These are phyloP conservation scores for Sclerotinia sclerotiorum DNA, from an alignment of 2,329 filamentous ascomycete species.

Conservation along the genomic window DNA sequence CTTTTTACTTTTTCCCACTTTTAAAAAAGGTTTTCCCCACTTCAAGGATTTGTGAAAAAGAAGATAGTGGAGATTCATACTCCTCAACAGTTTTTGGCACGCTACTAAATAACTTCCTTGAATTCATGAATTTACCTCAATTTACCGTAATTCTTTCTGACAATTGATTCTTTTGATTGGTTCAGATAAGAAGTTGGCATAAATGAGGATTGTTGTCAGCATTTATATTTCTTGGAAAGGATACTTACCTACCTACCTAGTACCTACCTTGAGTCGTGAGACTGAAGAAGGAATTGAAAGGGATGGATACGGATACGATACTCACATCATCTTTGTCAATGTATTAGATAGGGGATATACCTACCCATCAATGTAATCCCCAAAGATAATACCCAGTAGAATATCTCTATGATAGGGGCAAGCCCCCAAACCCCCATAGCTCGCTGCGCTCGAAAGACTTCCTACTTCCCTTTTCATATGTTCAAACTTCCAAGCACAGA, in stretches of 20 bases:
- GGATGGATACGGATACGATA: not conserved
- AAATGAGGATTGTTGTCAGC: not conserved
- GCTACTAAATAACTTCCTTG: not conserved
- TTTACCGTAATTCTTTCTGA: not conserved
- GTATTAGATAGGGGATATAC: not conserved
- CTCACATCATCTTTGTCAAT: no score
- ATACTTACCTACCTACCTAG: not conserved
- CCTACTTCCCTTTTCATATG: no score
- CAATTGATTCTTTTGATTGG: not conserved
- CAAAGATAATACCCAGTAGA: not conserved
- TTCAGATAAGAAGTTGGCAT: not conserved
- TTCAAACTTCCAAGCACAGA: no score
- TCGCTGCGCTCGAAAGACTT: not conserved
- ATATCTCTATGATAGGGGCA: not conserved
- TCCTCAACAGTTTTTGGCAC: slow-evolving; percentile 7
- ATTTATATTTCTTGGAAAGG: not conserved
- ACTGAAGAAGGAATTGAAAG: not conserved
- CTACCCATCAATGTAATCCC: no score
- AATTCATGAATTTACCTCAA: not conserved
- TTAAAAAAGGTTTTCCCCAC: not conserved
- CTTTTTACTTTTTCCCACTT: not conserved
- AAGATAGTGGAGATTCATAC: not conserved
- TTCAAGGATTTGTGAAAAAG: not conserved
- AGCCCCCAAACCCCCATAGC: not conserved
- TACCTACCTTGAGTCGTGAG: not conserved